Conservation (phyloP, 805 yeast genomes). For the Saturnispora halmiae region DNA sequence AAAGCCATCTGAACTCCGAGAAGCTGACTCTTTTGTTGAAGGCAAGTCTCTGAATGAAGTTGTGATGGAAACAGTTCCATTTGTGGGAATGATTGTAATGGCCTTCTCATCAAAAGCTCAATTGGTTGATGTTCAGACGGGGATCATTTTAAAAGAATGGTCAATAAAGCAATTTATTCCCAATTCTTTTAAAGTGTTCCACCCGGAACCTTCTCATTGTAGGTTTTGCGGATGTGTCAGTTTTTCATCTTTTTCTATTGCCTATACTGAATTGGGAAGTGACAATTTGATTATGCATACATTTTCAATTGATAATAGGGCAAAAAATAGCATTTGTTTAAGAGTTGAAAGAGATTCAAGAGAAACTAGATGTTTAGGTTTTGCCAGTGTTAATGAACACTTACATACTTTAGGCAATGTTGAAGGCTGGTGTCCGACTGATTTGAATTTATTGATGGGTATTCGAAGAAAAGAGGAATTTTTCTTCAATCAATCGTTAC, state of each 20-base stretch:
- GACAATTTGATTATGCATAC: slow-evolving; percentile 63
- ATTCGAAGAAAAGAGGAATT: slow-evolving; percentile 39
- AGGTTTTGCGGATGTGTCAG: slow-evolving; percentile 87
- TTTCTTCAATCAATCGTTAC: slow-evolving; percentile 23
- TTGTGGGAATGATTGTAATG: slow-evolving; percentile 65
- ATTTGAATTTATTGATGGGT: slow-evolving; percentile 69
- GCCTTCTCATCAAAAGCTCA: slow-evolving; percentile 52
- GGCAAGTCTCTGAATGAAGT: slow-evolving; percentile 12
- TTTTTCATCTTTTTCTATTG: slow-evolving; percentile 59
- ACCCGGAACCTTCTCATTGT: slow-evolving; percentile 82
- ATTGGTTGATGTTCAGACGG: slow-evolving; percentile 69
- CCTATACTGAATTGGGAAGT: slow-evolving; percentile 54
- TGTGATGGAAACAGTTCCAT: slow-evolving; percentile 48
- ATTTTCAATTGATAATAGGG: slow-evolving; percentile 59
- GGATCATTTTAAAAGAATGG: slow-evolving; percentile 55
- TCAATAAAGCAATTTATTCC: slow-evolving; percentile 54
- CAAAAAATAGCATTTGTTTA: slow-evolving; percentile 71
- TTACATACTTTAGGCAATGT: slow-evolving; percentile 57
- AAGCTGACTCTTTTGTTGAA: no score
- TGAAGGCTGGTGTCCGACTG: slow-evolving; percentile 76
- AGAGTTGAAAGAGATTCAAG: slow-evolving; percentile 90
- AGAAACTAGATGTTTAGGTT: slow-evolving; percentile 83
- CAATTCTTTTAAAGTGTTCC: slow-evolving; percentile 57
- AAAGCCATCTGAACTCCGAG: no score
- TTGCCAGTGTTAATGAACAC: slow-evolving; percentile 63